These are phyloP conservation scores for Chiua virens DNA, from an alignment of 768 basidiomycete species.

Conservation along the genomic window DNA sequence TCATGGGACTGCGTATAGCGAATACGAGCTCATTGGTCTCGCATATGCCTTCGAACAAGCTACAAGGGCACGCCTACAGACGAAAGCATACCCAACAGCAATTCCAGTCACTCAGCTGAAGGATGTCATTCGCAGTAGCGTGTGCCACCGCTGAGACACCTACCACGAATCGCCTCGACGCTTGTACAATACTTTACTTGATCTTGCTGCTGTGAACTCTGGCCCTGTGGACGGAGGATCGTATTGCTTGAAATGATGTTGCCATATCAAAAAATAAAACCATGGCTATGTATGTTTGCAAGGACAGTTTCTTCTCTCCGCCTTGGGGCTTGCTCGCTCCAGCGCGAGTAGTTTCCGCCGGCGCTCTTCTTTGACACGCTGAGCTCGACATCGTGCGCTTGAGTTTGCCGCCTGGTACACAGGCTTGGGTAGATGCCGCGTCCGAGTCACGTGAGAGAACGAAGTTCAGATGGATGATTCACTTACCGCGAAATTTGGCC, in stretches of 20 bases:
- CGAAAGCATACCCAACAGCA: slow-evolving; percentile 50
- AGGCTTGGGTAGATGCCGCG: slow-evolving; percentile 85
- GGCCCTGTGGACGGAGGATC: slow-evolving; percentile 1
- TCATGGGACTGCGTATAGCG: slow-evolving; percentile 61
- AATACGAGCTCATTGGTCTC: slow-evolving; percentile 54
- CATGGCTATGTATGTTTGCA: slow-evolving; percentile 53
- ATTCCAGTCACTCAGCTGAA: slow-evolving; percentile 53
- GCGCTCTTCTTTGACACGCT: slow-evolving; percentile 90
- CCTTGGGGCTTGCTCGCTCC: slow-evolving; percentile 86
- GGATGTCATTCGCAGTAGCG: slow-evolving; percentile 31
- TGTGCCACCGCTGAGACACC: neutral
- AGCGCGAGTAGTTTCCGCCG: slow-evolving; percentile 80
- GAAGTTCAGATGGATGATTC: neutral
- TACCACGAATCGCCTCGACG: slow-evolving; percentile 2
- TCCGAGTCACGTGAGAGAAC: slow-evolving; percentile 31
- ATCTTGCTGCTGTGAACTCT: neutral
- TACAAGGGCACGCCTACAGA: slow-evolving; percentile 50
- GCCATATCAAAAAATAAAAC: slow-evolving; percentile 10
- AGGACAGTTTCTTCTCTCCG: slow-evolving; percentile 88
- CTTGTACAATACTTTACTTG: slow-evolving; percentile 2
- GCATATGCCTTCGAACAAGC: slow-evolving; percentile 69
- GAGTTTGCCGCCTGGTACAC: slow-evolving; percentile 83
- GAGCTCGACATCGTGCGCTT: slow-evolving; percentile 94
- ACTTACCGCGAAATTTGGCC: slow-evolving; percentile 77
- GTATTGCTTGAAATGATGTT: slow-evolving; percentile 5